Percentiles rank a stretch among this genome's conserved stretches.
These are phyloP conservation scores for Colletotrichum scovillei DNA, from an alignment of 2,329 filamentous ascomycete species.

Conservation along the genomic window DNA sequence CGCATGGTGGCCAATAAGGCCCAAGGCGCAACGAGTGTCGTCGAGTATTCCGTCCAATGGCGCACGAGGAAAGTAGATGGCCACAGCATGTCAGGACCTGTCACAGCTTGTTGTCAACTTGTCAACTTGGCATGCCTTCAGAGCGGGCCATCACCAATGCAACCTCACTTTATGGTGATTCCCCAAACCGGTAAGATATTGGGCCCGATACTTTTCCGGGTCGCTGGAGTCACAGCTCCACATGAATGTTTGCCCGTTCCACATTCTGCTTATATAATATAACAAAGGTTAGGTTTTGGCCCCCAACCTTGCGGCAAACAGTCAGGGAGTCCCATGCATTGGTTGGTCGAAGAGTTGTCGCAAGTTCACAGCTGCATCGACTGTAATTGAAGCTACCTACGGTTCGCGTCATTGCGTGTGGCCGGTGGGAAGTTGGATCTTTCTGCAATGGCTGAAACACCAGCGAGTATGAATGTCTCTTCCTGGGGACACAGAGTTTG, in stretches of 20 bases:
- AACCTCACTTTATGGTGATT: conserved; percentile 4
- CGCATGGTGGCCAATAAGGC: conserved; percentile 23
- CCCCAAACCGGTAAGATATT: conserved; percentile 7
- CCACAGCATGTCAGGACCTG: conserved; percentile 3
- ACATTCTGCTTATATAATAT: conserved; percentile 14
- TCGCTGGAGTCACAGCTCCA: conserved; percentile 16
- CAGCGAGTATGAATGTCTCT: not conserved
- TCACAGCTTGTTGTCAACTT: not conserved
- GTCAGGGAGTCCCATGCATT: conserved; percentile 7
- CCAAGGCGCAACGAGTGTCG: not conserved
- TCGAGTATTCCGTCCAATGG: conserved; percentile 28
- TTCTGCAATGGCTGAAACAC: not conserved
- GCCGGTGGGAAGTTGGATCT: not conserved
- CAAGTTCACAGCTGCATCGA: not conserved
- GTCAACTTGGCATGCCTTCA: not conserved
- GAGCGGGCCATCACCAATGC: conserved; percentile 15
- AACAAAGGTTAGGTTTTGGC: not conserved
- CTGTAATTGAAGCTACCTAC: not conserved
- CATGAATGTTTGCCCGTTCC: not conserved
- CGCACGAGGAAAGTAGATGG: not conserved
- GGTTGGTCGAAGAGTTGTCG: not conserved
- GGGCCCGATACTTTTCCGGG: conserved; percentile 17
- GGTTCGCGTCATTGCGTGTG: not conserved
- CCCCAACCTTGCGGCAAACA: conserved; percentile 8
- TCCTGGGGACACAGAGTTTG: not conserved